phyloP scores from a whole-genome alignment of 192 early-diverging fungal genomes.

The Coemansia sp. region DNA sequence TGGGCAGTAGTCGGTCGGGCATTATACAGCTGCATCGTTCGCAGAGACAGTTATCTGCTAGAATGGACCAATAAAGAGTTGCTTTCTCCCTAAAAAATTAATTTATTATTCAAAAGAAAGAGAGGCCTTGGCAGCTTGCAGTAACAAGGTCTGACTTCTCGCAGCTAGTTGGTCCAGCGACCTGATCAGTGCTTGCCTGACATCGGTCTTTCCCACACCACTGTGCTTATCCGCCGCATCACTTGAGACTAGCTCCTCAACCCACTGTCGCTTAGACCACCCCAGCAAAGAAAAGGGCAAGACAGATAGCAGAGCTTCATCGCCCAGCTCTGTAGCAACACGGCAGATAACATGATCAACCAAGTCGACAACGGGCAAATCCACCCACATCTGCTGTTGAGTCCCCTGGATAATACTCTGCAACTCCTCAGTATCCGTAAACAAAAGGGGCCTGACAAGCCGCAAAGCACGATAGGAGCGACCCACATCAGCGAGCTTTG shows the following conservation, averaged over 20 bases:
- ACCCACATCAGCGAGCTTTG: constrained; percentile 10
- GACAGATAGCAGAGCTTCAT: background rate
- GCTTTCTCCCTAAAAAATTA: background rate
- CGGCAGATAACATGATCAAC: constrained; percentile 22
- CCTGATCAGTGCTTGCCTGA: background rate
- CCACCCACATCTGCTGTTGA: background rate
- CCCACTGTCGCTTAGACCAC: constrained; percentile 17
- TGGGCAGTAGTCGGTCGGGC: constrained; percentile 25
- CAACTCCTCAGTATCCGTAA: constrained; percentile 17
- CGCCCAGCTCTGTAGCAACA: constrained; percentile 14
- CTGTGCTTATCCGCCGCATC: background rate
- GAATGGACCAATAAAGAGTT: constrained; percentile 10
- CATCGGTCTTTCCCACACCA: too few species aligned
- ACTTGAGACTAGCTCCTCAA: background rate
- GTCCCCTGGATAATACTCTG: background rate
- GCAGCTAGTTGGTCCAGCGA: background rate
- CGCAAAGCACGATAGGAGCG: constrained; percentile 16
- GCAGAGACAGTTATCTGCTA: constrained; percentile 5
- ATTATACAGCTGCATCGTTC: constrained; percentile 14
- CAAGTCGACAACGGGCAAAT: constrained; percentile 8
- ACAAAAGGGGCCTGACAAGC: constrained; percentile 33
- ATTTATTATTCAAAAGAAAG: background rate
- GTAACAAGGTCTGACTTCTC: background rate
- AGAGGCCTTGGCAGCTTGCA: background rate
- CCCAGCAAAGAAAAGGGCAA: constrained; percentile 17